These are phyloP conservation scores for Stephanodiscus triporus DNA, from an alignment of 108 stramenopile genomes.

Conservation along the genomic window DNA sequence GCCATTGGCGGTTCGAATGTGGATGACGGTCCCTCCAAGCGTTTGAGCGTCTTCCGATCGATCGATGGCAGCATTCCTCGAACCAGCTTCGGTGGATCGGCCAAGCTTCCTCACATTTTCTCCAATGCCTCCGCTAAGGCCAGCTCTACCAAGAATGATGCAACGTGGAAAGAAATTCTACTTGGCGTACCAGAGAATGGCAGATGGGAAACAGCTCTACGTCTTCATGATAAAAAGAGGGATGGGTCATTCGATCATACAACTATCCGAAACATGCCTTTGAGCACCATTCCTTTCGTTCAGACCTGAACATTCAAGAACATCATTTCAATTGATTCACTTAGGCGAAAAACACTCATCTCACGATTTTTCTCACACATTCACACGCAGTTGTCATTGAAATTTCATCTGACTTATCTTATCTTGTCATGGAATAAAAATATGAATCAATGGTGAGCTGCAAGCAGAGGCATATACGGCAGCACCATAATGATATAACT, in stretches of 20 bases:
- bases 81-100: background rate
- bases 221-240: background rate
- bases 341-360: too few relatives aligned
- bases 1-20: background rate
- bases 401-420: background rate
- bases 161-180: constrained; percentile 21
- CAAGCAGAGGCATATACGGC: background rate
- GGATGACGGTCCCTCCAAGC: background rate
- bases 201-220: constrained; percentile 14
- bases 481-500: background rate
- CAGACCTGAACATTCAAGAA: background rate
- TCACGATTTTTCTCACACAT: too few relatives aligned
- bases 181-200: constrained; percentile 13
- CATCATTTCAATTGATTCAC: background rate
- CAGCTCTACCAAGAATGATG: background rate
- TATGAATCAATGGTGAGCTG: background rate
- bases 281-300: constrained; percentile 30
- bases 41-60: constrained; percentile 12
- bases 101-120: constrained; percentile 10
- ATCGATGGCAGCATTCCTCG: constrained; percentile 5
- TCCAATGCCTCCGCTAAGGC: background rate
- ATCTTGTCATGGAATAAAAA: background rate
- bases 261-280: constrained; percentile 9
- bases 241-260: background rate
- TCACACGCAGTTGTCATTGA: too few relatives aligned